Conservation (phyloP, 768 basidiomycete genomes). For the Boletus sp. region DNA sequence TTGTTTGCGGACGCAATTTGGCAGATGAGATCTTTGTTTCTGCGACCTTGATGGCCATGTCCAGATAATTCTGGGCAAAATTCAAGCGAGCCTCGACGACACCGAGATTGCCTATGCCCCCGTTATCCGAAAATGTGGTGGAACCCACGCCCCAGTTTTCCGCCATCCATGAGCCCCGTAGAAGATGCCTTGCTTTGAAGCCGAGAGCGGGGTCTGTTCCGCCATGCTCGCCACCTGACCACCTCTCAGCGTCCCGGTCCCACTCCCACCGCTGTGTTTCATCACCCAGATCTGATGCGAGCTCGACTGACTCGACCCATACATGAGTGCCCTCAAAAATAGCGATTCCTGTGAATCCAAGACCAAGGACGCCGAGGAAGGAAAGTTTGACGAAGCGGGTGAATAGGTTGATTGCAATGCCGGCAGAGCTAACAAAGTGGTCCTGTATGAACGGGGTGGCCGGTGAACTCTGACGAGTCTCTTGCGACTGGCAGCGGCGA, state of each 20-base stretch:
- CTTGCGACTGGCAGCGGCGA: constrained; percentile 20
- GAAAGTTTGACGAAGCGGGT: constrained; percentile 49
- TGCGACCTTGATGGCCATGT: constrained; percentile 45
- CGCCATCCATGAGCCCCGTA: constrained; percentile 72
- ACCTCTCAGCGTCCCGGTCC: constrained; percentile 58
- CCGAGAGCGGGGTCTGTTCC: constrained; percentile 76
- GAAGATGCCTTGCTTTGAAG: constrained; percentile 53
- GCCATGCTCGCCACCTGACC: constrained; percentile 55
- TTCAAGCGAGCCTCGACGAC: constrained; percentile 54
- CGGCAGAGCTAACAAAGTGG: constrained; percentile 33
- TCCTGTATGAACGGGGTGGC: constrained; percentile 26
- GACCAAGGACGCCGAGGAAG: constrained; percentile 40
- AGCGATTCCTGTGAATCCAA: constrained; percentile 43
- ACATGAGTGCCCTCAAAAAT: constrained; percentile 57
- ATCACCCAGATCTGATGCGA: constrained; percentile 45
- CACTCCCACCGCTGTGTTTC: constrained; percentile 63
- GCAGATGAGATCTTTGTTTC: constrained; percentile 37
- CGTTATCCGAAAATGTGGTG: constrained; percentile 34
- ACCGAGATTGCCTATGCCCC: constrained; percentile 37
- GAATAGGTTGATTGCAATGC: constrained; percentile 42
- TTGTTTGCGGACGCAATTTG: constrained; percentile 46
- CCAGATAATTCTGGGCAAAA: constrained; percentile 52
- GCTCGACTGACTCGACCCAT: constrained; percentile 60
- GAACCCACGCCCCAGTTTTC: constrained; percentile 59
- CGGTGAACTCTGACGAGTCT: constrained; percentile 1